Percentiles rank a stretch among this genome's conserved stretches.
phyloP scores from a whole-genome alignment of 2,329 filamentous ascomycete species.

The Aspergillus clavatus region DNA sequence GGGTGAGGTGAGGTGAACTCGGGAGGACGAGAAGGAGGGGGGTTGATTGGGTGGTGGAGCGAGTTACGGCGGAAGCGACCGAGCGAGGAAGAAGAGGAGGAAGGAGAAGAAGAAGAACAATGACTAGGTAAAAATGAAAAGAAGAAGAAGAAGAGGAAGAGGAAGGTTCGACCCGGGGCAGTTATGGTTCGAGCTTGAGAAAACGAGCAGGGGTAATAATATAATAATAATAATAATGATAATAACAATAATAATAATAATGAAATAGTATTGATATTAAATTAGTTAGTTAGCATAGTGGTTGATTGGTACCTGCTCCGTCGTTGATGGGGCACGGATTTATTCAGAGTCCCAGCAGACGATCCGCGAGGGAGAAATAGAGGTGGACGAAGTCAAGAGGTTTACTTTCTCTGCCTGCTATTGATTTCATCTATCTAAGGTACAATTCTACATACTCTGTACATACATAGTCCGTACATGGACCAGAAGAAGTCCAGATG shows the following conservation, averaged over 20 bases:
- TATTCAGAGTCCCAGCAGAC: too few species aligned
- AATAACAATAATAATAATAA: not conserved
- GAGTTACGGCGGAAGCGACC: constrained; percentile 23
- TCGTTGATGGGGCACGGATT: too few species aligned
- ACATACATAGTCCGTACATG: too few species aligned
- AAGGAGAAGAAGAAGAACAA: too few species aligned
- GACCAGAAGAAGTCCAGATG: too few species aligned
- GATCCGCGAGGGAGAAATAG: too few species aligned
- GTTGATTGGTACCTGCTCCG: not conserved
- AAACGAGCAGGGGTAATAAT: constrained; percentile 10
- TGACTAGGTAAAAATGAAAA: too few species aligned
- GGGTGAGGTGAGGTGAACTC: not conserved
- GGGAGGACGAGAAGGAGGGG: constrained; percentile 8
- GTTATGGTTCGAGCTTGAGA: constrained; percentile 14
- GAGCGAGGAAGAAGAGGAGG: constrained; percentile 20
- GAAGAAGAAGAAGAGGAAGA: constrained; percentile 16
- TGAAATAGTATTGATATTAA: not conserved
- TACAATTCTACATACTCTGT: too few species aligned
- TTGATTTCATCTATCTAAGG: too few species aligned
- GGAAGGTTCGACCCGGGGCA: constrained; percentile 18
- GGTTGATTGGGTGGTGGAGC: constrained; percentile 24
- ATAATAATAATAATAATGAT: constrained; percentile 2
- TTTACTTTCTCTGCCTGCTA: too few species aligned
- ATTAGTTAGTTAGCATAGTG: not conserved
- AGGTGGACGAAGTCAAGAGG: too few species aligned